A percentile compares a stretch with the other conserved stretches of the same genome.
Evolutionary conservation across 805 yeast species (phyloP).

Genomic region (Schwanniomyces sp.): DNA sequence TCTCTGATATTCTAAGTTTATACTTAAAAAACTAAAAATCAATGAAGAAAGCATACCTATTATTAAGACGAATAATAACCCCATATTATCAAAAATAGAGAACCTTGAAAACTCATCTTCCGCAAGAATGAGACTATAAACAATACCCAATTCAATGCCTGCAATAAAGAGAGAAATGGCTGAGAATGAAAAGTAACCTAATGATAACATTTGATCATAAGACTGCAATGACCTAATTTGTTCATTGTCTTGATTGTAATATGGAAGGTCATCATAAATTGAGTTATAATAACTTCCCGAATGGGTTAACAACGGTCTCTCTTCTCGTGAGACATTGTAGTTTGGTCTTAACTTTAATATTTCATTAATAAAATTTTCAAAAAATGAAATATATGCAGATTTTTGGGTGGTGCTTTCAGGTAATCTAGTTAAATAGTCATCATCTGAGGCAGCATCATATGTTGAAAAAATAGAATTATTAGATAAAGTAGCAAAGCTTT

Average conservation of each 20-base stretch:
- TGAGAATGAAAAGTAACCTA: slow-evolving; percentile 34
- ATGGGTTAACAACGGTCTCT: slow-evolving; percentile 7
- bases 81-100: slow-evolving; percentile 26
- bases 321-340: slow-evolving; percentile 4
- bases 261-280: slow-evolving; percentile 32
- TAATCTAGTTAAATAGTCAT: background rate
- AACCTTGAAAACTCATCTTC: slow-evolving; percentile 23
- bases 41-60: slow-evolving; percentile 33
- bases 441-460: background rate
- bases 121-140: slow-evolving; percentile 27
- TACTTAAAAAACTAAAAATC: slow-evolving; percentile 33
- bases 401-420: background rate
- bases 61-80: slow-evolving; percentile 29
- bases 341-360: slow-evolving; percentile 6
- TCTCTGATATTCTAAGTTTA: slow-evolving; percentile 33
- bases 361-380: slow-evolving; percentile 18
- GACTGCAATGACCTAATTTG: slow-evolving; percentile 27
- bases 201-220: slow-evolving; percentile 36
- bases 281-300: slow-evolving; percentile 26
- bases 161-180: slow-evolving; percentile 36
- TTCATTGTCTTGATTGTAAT: slow-evolving; percentile 15
- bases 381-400: slow-evolving; percentile 1
- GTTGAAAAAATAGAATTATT: background rate
- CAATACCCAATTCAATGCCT: slow-evolving; percentile 40
- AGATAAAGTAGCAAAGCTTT: slow-evolving; percentile 1